phyloP scores from a whole-genome alignment of 2,329 filamentous ascomycete species.

The Chaetomium sp. region DNA sequence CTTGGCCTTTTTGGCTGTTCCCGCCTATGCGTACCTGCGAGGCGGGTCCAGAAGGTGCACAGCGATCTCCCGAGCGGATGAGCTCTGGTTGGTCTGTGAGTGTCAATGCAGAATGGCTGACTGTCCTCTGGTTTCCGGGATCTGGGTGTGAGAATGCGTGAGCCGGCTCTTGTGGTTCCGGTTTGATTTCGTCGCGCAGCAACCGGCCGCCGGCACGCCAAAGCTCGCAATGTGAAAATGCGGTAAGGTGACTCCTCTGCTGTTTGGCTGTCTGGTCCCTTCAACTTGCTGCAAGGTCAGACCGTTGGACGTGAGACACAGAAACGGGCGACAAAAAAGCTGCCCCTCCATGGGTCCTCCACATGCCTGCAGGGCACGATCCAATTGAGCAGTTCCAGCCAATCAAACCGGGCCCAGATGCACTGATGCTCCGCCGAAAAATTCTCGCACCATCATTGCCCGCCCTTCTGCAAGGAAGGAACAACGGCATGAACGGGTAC shows the following conservation, averaged over 20 bases:
- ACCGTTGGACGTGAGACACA: not conserved
- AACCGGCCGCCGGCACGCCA: not conserved
- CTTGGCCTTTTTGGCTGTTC: slow-evolving; percentile 1
- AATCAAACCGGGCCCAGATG: not conserved
- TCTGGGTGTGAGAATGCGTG: too few species aligned
- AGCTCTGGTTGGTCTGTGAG: too few species aligned
- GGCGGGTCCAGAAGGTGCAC: not conserved
- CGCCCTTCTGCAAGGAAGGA: too few species aligned
- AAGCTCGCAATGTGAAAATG: not conserved
- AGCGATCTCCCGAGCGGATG: not conserved
- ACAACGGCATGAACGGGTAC: not conserved
- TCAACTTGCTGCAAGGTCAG: too few species aligned
- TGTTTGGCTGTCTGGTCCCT: too few species aligned
- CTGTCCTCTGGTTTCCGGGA: too few species aligned
- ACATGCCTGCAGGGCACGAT: slow-evolving; percentile 1
- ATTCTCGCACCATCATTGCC: slow-evolving; percentile 10
- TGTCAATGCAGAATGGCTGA: too few species aligned
- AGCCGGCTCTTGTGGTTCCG: too few species aligned
- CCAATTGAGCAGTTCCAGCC: not conserved
- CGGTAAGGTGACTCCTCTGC: not conserved
- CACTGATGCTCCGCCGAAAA: slow-evolving; percentile 10
- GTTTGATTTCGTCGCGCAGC: not conserved
- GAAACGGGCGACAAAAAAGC: not conserved
- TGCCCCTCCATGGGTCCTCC: not conserved
- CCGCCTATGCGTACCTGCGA: not conserved